Evolutionary conservation across 2,329 filamentous ascomycete genomes (phyloP), one percentile per base, ranked within the genome.

Genomic region (Dothistroma pini): DNA sequence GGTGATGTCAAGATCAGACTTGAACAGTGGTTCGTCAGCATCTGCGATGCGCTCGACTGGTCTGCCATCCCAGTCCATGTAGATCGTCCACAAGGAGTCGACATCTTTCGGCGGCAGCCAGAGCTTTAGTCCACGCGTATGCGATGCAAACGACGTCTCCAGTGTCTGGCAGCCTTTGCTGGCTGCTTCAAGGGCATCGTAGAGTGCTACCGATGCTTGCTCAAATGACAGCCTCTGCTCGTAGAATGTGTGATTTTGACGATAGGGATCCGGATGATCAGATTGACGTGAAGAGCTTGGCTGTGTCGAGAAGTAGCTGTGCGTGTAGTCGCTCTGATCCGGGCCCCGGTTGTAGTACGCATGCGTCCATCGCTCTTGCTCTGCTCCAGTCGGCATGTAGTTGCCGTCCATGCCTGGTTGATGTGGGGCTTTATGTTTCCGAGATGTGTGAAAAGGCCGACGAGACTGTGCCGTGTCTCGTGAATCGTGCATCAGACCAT

Each of bases 51-150:
- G 19, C 49, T 60, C 47, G 35, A 57, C 50, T 1, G 54, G 32
- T 16, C 31, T 54, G 34, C 64, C 64, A 47, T 59, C 60, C 64
- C 64, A 66, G 55, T 59, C 58, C 29, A 61, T 32, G 9, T 58
- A 59, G 53, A 64, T 59, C 12, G 54, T 56, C 64, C 64, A 66
- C 1, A 66, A 54, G 5, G 55, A 61, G 16, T 64, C 60, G 9
- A 64, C 22, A 35, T 62, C 56, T 16, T 54, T 50, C 16, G 55
- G 19, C 41, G 59, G 64, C 5, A 66, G 60, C 64, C 64, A 66
- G 16, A 34, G 25, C 31, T 34, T 60, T 10, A 66, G 21, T n/a
- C 55, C 19, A 14, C 48, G 53, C 8, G 54, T 60, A 29, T 63
- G 52, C 4, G 35, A 22, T 10, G 34, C 38, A 54, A 66, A 64